A percentile compares a stretch with the other conserved stretches of the same genome.
These are phyloP conservation scores for Schizothecium vesticola DNA, from an alignment of 495 filamentous ascomycete genomes.

Conservation along the genomic window DNA sequence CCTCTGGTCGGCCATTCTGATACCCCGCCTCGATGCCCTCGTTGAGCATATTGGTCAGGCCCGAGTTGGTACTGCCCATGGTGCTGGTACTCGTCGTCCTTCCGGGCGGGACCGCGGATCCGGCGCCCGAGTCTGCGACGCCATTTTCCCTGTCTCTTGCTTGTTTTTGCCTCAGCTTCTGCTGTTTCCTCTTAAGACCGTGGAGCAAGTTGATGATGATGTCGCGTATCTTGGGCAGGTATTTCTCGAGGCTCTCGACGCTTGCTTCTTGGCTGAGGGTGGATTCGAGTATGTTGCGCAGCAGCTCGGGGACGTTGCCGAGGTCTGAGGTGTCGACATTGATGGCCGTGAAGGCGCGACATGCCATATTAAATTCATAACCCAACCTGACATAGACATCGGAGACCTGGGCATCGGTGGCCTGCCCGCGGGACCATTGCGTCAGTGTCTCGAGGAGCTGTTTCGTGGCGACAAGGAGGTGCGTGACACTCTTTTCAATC, in stretches of 20 bases:
- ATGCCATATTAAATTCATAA: slow-evolving; percentile 98
- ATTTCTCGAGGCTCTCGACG: slow-evolving; percentile 82
- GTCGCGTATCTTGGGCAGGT: slow-evolving; percentile 86
- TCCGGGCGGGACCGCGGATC: slow-evolving; percentile 20
- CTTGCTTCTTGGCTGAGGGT: slow-evolving; percentile 96
- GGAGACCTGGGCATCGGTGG: slow-evolving; percentile 89
- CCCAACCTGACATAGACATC: slow-evolving; percentile 96
- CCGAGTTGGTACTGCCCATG: slow-evolving; percentile 52
- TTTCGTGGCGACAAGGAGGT: slow-evolving; percentile 94
- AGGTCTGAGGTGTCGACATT: slow-evolving; percentile 91
- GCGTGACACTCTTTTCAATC: slow-evolving; percentile 98
- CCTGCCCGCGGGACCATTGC: slow-evolving; percentile 87
- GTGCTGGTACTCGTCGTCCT: slow-evolving; percentile 67
- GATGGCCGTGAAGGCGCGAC: slow-evolving; percentile 90
- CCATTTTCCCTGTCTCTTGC: slow-evolving; percentile 58
- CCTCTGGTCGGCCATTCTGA: slow-evolving; percentile 26
- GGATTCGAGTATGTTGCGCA: slow-evolving; percentile 87
- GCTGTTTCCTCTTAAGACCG: slow-evolving; percentile 93
- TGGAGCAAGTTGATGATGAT: slow-evolving; percentile 98
- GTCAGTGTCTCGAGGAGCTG: slow-evolving; percentile 95
- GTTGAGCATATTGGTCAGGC: slow-evolving; percentile 62
- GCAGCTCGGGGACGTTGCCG: slow-evolving; percentile 86
- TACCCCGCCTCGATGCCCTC: slow-evolving; percentile 49
- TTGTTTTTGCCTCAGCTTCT: slow-evolving; percentile 76
- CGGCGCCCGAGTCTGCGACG: slow-evolving; percentile 17